A percentile compares a stretch with the other conserved stretches of the same genome.
Evolutionary conservation across 1,284 basidiomycete species (phyloP).

Genomic region (Cerioporus squamosus): DNA sequence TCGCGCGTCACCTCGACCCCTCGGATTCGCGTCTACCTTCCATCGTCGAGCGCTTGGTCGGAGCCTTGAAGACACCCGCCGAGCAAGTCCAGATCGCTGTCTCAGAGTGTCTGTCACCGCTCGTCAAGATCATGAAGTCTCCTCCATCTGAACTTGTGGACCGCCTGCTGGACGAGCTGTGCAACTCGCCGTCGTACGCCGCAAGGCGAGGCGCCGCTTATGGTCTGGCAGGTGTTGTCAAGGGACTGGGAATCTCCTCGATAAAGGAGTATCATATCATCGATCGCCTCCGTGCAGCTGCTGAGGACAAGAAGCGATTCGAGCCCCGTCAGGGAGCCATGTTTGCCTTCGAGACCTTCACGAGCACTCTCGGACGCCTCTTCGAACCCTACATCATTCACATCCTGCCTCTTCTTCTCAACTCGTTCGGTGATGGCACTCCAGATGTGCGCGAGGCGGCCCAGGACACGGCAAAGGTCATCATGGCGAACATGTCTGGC

Average conservation of each 20-base stretch:
- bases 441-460: constrained; percentile 95
- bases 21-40: constrained; percentile 77
- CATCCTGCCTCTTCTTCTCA: constrained; percentile 86
- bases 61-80: constrained; percentile 92
- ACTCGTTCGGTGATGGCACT: constrained; percentile 89
- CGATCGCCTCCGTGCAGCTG: constrained; percentile 72
- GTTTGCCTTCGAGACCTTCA: constrained; percentile 95
- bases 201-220: constrained; percentile 94
- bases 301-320: constrained; percentile 90
- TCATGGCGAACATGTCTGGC: constrained; percentile 96
- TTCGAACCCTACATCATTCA: constrained; percentile 96
- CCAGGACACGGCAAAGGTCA: constrained; percentile 89
- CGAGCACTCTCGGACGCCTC: constrained; percentile 82
- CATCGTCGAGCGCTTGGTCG: constrained; percentile 91
- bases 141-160: constrained; percentile 77
- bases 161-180: constrained; percentile 77
- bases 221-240: constrained; percentile 91
- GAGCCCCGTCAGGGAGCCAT: constrained; percentile 93
- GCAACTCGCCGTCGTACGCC: constrained; percentile 86
- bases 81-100: constrained; percentile 98
- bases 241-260: constrained; percentile 85
- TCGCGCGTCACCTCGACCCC: constrained; percentile 86
- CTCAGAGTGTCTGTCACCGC: constrained; percentile 90
- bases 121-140: constrained; percentile 76
- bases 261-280: constrained; percentile 89